phyloP scores from a whole-genome alignment of 345 rosid genomes.

The Eucalyptus pumila region DNA sequence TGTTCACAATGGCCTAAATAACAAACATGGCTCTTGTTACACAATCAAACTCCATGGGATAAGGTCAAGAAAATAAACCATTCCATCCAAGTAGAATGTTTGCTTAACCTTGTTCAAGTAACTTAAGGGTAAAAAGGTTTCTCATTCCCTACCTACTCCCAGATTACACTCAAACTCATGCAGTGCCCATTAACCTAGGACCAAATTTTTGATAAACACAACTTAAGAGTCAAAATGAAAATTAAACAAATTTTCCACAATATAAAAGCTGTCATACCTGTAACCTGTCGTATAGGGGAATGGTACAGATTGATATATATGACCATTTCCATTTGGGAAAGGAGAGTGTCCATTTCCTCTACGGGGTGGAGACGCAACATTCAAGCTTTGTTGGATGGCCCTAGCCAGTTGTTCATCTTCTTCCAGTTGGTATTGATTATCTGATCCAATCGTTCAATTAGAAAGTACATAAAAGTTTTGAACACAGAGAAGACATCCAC shows the following conservation, averaged over 20 bases:
- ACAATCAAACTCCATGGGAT: not conserved
- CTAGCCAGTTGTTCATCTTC: constrained; percentile 94
- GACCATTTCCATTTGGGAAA: constrained; percentile 14
- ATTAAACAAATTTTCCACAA: not conserved
- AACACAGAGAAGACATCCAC: not conserved
- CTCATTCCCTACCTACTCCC: not conserved
- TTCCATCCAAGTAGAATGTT: not conserved
- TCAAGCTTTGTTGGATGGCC: constrained; percentile 84
- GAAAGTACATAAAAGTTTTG: not conserved
- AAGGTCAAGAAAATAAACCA: not conserved
- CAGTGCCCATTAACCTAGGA: not conserved
- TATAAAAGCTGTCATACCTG: constrained; percentile 35
- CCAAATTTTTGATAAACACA: not conserved
- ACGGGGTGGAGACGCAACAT: constrained; percentile 41
- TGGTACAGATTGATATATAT: constrained; percentile 35
- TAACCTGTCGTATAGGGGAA: constrained; percentile 46
- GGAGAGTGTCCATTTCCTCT: constrained; percentile 14
- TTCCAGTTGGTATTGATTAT: constrained; percentile 37
- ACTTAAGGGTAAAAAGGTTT: not conserved
- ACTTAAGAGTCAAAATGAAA: not conserved
- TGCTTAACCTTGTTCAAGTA: not conserved
- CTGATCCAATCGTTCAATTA: constrained; percentile 20
- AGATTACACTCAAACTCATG: not conserved
- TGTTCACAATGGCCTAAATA: not conserved
- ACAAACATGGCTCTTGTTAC: not conserved